phyloP scores from a whole-genome alignment of 1,139 yeast genomes.

The Pichia norvegensis region DNA sequence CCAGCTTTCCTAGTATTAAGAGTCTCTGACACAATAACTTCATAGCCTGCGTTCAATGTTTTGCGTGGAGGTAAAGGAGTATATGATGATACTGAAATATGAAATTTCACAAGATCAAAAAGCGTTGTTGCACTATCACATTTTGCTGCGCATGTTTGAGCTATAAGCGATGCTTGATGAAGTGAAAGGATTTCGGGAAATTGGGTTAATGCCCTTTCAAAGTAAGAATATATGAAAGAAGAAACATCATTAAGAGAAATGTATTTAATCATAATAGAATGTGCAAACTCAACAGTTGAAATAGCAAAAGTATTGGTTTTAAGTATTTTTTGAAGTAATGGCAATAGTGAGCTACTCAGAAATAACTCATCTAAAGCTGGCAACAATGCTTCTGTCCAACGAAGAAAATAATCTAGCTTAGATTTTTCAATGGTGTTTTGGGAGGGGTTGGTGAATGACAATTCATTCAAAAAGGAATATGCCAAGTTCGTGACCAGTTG shows the following conservation, averaged over 20 bases:
- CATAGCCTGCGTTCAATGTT: constrained; percentile 35
- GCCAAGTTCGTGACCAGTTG: constrained; percentile 34
- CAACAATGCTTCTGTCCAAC: constrained; percentile 50
- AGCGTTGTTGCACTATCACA: not conserved
- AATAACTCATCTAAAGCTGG: constrained; percentile 3
- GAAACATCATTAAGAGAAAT: not conserved
- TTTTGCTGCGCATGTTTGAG: constrained; percentile 4
- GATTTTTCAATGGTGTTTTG: constrained; percentile 36
- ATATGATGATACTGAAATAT: constrained; percentile 9
- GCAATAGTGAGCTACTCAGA: constrained; percentile 30
- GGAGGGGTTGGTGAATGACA: constrained; percentile 23
- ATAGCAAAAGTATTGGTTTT: constrained; percentile 26
- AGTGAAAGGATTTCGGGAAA: constrained; percentile 53
- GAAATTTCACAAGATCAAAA: constrained; percentile 9
- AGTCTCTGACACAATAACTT: constrained; percentile 23
- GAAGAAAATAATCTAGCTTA: constrained; percentile 49
- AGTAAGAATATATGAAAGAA: constrained; percentile 1
- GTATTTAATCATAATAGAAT: constrained; percentile 52
- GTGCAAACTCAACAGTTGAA: constrained; percentile 51
- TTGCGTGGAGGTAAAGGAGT: constrained; percentile 10
- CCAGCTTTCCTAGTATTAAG: constrained; percentile 33
- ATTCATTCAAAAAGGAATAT: constrained; percentile 34
- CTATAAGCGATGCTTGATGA: constrained; percentile 32
- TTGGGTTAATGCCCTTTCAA: constrained; percentile 31
- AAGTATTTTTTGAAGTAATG: constrained; percentile 38